Conservation (phyloP, 2,329 filamentous ascomycete species). For the Colletotrichum coccodes region DNA sequence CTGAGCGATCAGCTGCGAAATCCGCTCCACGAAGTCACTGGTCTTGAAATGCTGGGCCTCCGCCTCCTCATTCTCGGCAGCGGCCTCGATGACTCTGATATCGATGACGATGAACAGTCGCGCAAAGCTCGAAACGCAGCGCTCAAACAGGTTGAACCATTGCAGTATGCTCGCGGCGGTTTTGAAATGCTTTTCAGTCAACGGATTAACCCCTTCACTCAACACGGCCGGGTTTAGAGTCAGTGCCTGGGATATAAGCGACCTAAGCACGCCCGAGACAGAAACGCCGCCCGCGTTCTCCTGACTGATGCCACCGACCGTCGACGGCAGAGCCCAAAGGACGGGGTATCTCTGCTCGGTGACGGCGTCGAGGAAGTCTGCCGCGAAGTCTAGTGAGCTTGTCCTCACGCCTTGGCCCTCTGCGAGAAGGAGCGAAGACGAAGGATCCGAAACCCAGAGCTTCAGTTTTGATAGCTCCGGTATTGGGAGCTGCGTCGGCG, state of each 20-base stretch:
- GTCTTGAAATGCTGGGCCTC: background rate
- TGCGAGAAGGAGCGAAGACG: background rate
- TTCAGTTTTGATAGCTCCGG: background rate
- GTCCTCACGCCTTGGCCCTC: background rate
- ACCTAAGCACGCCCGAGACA: accelerated
- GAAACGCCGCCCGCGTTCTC: background rate
- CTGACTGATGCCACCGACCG: background rate
- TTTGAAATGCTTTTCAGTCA: background rate
- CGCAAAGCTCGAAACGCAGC: accelerated
- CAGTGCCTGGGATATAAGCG: background rate
- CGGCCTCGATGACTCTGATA: background rate
- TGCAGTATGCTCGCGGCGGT: background rate
- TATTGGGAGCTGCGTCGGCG: background rate
- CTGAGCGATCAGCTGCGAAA: background rate
- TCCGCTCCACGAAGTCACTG: background rate
- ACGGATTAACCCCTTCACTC: background rate
- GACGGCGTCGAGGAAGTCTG: background rate
- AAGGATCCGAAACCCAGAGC: background rate
- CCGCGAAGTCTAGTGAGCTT: background rate
- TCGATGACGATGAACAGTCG: background rate
- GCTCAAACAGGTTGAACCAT: background rate
- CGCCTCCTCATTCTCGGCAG: background rate
- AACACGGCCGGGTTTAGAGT: background rate
- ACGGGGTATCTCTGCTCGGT: background rate
- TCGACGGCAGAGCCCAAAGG: background rate